Conservation (phyloP, 139 green algal genomes). For the Pycnococcus provasolii region DNA sequence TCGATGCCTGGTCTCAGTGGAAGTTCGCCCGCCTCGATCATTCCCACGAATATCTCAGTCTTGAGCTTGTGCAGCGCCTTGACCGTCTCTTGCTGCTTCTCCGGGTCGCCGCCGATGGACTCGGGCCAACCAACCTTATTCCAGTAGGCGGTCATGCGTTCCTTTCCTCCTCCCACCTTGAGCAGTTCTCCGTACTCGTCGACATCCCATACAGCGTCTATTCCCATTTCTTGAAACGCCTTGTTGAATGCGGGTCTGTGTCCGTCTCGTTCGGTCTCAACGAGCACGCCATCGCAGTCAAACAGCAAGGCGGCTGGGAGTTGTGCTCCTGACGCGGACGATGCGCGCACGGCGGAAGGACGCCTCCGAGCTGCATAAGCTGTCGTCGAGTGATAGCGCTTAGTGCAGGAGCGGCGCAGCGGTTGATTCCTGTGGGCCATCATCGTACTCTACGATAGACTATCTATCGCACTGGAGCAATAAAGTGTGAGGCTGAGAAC, state of each 20-base stretch:
- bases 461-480: no score
- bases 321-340: no score
- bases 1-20: constrained; percentile 79
- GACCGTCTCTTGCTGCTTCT: constrained; percentile 53
- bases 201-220: constrained; percentile 60
- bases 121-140: constrained; percentile 29
- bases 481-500: no score
- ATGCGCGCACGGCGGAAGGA: no score
- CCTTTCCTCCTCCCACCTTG: constrained; percentile 93
- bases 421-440: no score
- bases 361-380: no score
- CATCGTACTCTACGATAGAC: no score
- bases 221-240: constrained; percentile 66
- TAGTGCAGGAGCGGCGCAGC: no score
- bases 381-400: no score
- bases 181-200: constrained; percentile 88
- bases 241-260: constrained; percentile 88
- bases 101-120: constrained; percentile 16
- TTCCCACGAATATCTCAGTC: constrained; percentile 88
- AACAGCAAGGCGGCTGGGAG: constrained; percentile 66
- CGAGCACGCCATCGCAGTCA: constrained; percentile 89
- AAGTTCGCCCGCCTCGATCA: constrained; percentile 75
- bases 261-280: constrained; percentile 86
- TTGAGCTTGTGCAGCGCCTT: constrained; percentile 86
- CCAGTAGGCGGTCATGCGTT: constrained; percentile 91